A percentile compares a stretch with the other conserved stretches of the same genome.
Evolutionary conservation across 495 filamentous ascomycete species (phyloP).

Genomic region (Penicillium coprophilum): DNA sequence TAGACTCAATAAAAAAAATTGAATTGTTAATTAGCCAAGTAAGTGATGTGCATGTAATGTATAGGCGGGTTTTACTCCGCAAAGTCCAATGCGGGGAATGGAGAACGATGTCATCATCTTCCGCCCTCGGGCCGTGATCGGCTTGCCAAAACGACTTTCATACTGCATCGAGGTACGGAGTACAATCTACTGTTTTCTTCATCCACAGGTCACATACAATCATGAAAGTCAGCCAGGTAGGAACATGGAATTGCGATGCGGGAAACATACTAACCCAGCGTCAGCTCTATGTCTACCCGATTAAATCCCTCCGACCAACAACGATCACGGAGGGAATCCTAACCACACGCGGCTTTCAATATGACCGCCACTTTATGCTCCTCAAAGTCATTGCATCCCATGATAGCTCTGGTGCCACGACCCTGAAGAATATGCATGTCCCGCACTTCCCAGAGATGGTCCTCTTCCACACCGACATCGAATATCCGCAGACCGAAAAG

Average conservation of each 20-base stretch:
- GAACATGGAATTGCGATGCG: background rate
- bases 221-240: conserved; percentile 48
- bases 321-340: conserved; percentile 54
- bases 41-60: background rate
- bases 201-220: background rate
- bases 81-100: background rate
- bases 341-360: conserved; percentile 64
- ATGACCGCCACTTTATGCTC: conserved; percentile 82
- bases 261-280: background rate
- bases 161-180: background rate
- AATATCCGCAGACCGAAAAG: conserved; percentile 27
- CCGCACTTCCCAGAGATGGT: conserved; percentile 61
- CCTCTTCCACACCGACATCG: conserved; percentile 64
- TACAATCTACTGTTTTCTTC: background rate
- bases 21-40: background rate
- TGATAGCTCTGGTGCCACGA: conserved; percentile 25
- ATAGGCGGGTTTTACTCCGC: conserved; percentile 2
- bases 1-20: background rate
- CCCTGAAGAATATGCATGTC: conserved; percentile 67
- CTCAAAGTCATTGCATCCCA: conserved; percentile 49
- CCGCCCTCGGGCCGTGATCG: background rate
- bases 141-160: background rate
- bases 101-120: conserved; percentile 7
- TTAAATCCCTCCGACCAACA: conserved; percentile 77
- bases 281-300: conserved; percentile 83